Conservation (phyloP, 768 basidiomycete species). For the Scleroderma bovista region DNA sequence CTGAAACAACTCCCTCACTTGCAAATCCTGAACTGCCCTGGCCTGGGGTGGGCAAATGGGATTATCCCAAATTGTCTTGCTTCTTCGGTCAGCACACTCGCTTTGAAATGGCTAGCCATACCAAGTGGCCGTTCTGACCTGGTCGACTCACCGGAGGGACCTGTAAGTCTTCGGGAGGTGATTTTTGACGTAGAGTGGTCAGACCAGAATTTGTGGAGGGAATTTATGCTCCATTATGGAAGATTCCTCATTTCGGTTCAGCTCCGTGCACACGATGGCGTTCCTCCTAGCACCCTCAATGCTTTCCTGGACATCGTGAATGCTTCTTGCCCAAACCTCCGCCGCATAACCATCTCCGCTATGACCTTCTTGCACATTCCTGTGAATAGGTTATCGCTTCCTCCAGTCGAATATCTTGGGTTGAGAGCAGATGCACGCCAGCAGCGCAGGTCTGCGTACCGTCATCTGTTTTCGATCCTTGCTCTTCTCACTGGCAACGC, state of each 20-base stretch:
- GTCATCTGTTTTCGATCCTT: conserved; percentile 10
- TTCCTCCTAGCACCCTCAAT: neutral
- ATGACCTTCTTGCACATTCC: conserved; percentile 1
- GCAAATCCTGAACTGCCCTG: neutral
- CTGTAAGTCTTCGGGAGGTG: conserved; percentile 13
- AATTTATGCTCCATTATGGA: conserved; percentile 11
- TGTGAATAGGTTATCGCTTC: conserved; percentile 2
- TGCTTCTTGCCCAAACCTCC: conserved; percentile 11
- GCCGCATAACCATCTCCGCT: conserved; percentile 14
- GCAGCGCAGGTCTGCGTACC: conserved; percentile 1
- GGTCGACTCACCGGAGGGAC: neutral
- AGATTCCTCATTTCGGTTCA: conserved; percentile 16
- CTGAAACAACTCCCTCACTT: conserved; percentile 12
- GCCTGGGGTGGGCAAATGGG: neutral
- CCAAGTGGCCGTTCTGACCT: neutral
- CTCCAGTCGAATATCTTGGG: conserved; percentile 14
- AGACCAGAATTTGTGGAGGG: conserved; percentile 3
- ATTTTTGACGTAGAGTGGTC: conserved; percentile 6
- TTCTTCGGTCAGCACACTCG: conserved; percentile 12
- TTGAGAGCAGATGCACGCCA: conserved; percentile 6
- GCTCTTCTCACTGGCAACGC: conserved; percentile 3
- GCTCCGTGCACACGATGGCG: neutral
- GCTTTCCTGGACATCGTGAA: conserved; percentile 7
- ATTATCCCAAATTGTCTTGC: neutral
- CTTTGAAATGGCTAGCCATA: neutral